Evolutionary conservation across 2,329 filamentous ascomycete species (phyloP).

Genomic region (Cordyceps cicadae): DNA sequence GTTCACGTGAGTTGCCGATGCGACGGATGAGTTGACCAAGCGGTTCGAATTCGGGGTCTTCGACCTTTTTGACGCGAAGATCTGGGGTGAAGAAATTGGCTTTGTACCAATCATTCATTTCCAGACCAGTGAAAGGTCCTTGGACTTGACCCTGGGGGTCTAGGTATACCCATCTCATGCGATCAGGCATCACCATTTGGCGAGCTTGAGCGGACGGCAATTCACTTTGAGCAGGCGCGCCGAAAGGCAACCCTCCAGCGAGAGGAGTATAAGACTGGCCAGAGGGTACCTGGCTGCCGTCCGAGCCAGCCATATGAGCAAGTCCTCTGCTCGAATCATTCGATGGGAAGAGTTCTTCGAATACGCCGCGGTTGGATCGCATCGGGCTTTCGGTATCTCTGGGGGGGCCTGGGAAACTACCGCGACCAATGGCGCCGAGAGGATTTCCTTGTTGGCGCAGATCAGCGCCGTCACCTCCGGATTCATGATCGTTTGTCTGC

Average conservation of each 20-base stretch:
- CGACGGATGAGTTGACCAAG: slow-evolving; percentile 88
- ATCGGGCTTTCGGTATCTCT: slow-evolving; percentile 55
- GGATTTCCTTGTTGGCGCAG: slow-evolving; percentile 54
- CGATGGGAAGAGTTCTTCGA: slow-evolving; percentile 46
- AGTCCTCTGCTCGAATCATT: slow-evolving; percentile 20
- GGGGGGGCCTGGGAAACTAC: slow-evolving; percentile 43
- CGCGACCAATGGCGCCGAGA: slow-evolving; percentile 60
- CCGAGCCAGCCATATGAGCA: slow-evolving; percentile 21
- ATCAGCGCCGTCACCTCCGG: slow-evolving; percentile 49
- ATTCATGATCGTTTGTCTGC: slow-evolving; percentile 63
- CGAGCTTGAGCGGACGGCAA: slow-evolving; percentile 62
- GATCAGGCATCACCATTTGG: slow-evolving; percentile 97
- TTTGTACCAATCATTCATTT: slow-evolving; percentile 99
- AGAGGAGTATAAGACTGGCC: slow-evolving; percentile 29
- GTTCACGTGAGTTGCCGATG: slow-evolving; percentile 94
- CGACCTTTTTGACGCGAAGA: slow-evolving; percentile 86
- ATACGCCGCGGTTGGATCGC: slow-evolving; percentile 43
- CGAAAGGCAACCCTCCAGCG: slow-evolving; percentile 27
- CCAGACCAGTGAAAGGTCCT: slow-evolving; percentile 88
- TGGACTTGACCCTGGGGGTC: slow-evolving; percentile 89
- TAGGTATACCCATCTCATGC: slow-evolving; percentile 97
- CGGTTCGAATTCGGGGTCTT: slow-evolving; percentile 90
- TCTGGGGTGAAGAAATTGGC: slow-evolving; percentile 96
- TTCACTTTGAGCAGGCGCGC: slow-evolving; percentile 30
- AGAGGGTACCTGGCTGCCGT: background rate